Conservation (phyloP, 495 filamentous ascomycete genomes). For the Chaetomium tenue region DNA sequence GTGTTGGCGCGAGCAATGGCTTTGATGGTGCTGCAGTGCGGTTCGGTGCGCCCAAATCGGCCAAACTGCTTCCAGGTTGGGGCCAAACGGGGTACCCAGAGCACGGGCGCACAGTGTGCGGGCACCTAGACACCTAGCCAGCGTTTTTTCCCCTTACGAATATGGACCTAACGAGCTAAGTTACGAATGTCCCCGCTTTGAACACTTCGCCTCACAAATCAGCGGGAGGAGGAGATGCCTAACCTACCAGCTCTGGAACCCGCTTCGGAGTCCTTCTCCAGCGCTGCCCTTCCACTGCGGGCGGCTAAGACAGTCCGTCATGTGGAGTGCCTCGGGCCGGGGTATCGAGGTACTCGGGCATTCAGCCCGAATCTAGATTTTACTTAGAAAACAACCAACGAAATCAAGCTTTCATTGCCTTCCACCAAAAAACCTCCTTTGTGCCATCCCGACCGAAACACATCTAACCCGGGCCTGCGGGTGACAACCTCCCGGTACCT, state of each 20-base stretch:
- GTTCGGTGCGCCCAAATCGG: conserved; percentile 26
- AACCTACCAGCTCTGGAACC: no score
- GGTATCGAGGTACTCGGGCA: no score
- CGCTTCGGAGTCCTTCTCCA: no score
- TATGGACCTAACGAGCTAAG: no score
- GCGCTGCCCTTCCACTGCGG: no score
- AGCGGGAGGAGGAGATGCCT: no score
- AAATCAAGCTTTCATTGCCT: not conserved
- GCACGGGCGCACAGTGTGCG: conserved; percentile 11
- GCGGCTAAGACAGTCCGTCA: no score
- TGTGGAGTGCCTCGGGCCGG: no score
- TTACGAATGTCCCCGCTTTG: no score
- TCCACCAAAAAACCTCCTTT: not conserved
- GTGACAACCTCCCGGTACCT: not conserved
- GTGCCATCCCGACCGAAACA: not conserved
- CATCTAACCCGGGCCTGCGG: not conserved
- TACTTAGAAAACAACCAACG: not conserved
- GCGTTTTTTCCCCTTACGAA: no score
- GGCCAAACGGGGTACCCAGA: conserved; percentile 12
- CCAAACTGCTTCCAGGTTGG: conserved; percentile 21
- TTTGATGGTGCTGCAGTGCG: conserved; percentile 14
- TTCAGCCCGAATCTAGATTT: no score
- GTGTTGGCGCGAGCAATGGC: conserved; percentile 32
- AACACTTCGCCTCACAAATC: no score
- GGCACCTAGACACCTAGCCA: not conserved